Evolutionary conservation across 176 grass and related monocot species (phyloP).

Genomic region (Phoenix dactylifera): DNA sequence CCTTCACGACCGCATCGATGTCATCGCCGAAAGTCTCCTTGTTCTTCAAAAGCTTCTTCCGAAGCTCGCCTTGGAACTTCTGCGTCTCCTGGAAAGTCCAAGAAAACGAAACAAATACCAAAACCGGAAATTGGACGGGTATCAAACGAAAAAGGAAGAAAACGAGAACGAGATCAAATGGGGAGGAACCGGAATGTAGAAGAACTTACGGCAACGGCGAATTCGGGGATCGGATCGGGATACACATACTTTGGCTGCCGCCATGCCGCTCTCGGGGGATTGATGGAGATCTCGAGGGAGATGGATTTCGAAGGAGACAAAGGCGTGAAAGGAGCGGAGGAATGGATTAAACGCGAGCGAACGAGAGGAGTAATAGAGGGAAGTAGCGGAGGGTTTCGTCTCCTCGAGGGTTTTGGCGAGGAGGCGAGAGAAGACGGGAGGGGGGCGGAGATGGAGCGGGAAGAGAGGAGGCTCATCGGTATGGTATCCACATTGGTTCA

Average conservation of each 20-base stretch:
- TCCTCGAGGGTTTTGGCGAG: no score
- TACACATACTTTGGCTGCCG: slow-evolving; percentile 5
- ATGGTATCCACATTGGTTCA: no score
- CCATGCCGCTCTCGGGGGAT: neutral
- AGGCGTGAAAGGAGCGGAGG: no score
- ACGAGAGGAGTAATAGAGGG: no score
- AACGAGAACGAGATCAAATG: neutral
- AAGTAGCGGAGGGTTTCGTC: no score
- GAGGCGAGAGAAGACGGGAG: no score
- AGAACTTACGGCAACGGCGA: slow-evolving; percentile 4
- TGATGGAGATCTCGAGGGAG: neutral
- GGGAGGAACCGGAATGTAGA: neutral
- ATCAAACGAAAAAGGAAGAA: neutral
- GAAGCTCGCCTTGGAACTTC: slow-evolving; percentile 10
- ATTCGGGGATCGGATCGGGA: slow-evolving; percentile 12
- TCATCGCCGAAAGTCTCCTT: slow-evolving; percentile 2
- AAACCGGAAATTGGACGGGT: no score
- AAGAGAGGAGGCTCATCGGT: no score
- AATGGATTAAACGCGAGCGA: no score
- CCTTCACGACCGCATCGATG: slow-evolving; percentile 3
- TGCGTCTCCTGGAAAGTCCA: slow-evolving; percentile 10
- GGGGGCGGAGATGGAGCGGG: no score
- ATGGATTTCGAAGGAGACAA: no score
- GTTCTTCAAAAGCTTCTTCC: slow-evolving; percentile 9
- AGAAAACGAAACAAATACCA: neutral